Percentiles rank a stretch among this genome's conserved stretches.
Conservation (phyloP, 2,329 filamentous ascomycete species). For the Colletotrichum tanaceti region DNA sequence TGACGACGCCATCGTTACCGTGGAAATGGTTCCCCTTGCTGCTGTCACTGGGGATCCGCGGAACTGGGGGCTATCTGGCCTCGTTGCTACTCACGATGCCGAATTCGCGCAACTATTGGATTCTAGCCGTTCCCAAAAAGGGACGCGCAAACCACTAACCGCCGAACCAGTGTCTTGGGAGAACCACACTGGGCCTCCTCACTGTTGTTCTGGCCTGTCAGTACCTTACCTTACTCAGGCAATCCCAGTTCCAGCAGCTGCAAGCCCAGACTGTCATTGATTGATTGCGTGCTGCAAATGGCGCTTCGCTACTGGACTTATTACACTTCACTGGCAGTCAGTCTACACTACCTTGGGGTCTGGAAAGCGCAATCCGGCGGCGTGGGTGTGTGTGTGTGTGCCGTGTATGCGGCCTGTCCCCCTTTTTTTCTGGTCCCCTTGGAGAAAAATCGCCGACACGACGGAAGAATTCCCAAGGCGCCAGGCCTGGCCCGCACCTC, state of each 20-base stretch:
- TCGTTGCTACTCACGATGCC: not conserved
- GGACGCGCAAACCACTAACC: conserved; percentile 5
- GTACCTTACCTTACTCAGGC: not conserved
- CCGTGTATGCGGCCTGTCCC: not conserved
- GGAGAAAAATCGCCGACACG: conserved; percentile 36
- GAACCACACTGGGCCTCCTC: not conserved
- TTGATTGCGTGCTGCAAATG: not conserved
- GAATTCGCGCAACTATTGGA: conserved; percentile 22
- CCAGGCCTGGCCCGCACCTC: conserved; percentile 25
- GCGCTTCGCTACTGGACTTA: not conserved
- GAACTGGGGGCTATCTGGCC: not conserved
- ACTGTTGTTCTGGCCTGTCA: not conserved
- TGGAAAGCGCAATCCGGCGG: conserved; percentile 16
- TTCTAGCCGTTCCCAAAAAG: conserved; percentile 2
- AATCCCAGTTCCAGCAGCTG: conserved; percentile 6
- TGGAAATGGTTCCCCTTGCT: not conserved
- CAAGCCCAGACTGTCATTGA: conserved; percentile 26
- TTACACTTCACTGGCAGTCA: not conserved
- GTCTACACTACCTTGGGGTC: no score
- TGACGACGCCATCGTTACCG: not conserved
- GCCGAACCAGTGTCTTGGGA: no score
- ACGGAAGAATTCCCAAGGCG: conserved; percentile 35
- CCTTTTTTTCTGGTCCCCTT: not conserved
- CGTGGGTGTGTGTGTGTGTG: conserved; percentile 23
- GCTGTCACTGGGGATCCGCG: no score